Conservation (phyloP, 805 yeast genomes). For the Zygosaccharomyces bisporus region DNA sequence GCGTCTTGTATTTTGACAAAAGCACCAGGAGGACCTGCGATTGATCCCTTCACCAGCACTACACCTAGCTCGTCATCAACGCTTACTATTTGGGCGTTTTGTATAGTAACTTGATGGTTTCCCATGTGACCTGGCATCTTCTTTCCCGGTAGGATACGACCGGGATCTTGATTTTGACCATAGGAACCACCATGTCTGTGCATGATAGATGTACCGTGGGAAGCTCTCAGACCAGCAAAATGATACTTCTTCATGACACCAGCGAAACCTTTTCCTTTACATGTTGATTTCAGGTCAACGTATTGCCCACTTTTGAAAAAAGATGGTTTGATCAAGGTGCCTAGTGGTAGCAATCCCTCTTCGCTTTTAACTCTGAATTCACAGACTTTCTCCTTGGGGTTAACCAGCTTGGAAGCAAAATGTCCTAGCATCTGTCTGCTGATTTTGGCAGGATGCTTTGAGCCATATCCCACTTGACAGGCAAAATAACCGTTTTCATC, state of each 20-base stretch:
- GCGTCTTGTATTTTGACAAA: conserved; percentile 78
- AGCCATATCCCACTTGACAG: conserved; percentile 82
- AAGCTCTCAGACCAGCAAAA: conserved; percentile 81
- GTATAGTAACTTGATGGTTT: conserved; percentile 63
- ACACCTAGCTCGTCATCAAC: conserved; percentile 79
- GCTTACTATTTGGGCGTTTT: conserved; percentile 71
- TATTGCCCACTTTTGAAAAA: conserved; percentile 79
- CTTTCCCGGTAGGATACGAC: conserved; percentile 92
- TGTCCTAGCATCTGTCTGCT: conserved; percentile 68
- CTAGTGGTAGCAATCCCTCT: conserved; percentile 65
- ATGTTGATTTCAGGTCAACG: conserved; percentile 72
- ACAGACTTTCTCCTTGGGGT: conserved; percentile 70
- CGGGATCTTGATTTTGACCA: conserved; percentile 94
- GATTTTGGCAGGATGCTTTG: conserved; percentile 57
- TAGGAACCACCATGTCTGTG: conserved; percentile 97
- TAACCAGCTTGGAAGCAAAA: conserved; percentile 70
- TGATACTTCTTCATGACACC: conserved; percentile 98
- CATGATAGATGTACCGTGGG: conserved; percentile 92
- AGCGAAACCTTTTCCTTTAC: conserved; percentile 94
- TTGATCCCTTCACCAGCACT: conserved; percentile 79
- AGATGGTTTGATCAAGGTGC: conserved; percentile 76
- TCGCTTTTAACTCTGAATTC: conserved; percentile 78
- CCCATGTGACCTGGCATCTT: conserved; percentile 99
- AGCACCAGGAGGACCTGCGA: conserved; percentile 83
- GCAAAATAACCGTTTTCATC: conserved; percentile 79